These are phyloP conservation scores for Austroboletus festivus DNA, from an alignment of 768 basidiomycete genomes.

Conservation along the genomic window DNA sequence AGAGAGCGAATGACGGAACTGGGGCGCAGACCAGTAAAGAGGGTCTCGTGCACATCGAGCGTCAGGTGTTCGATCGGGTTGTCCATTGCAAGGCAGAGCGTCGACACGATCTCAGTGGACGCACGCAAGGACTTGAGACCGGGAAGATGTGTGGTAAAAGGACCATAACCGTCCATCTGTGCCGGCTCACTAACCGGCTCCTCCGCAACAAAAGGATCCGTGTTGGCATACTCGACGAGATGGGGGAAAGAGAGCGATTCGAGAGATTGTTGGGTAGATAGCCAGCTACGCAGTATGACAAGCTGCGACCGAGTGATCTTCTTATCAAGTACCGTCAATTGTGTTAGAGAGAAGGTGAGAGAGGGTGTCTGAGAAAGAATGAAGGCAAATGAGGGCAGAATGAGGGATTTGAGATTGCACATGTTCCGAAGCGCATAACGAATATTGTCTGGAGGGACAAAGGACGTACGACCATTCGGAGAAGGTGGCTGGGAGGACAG, in stretches of 20 bases:
- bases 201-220: conserved; percentile 6
- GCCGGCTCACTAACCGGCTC: not conserved
- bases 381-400: conserved; percentile 23
- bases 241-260: conserved; percentile 29
- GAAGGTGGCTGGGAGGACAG: conserved; percentile 10
- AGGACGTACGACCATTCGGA: conserved; percentile 5
- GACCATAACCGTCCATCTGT: not conserved
- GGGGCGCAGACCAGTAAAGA: conserved; percentile 30
- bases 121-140: conserved; percentile 26
- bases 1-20: conserved; percentile 26
- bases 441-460: conserved; percentile 17
- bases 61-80: conserved; percentile 21
- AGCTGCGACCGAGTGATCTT: conserved; percentile 22
- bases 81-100: conserved; percentile 16
- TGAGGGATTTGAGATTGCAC: conserved; percentile 27
- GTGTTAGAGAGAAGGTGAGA: conserved; percentile 22
- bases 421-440: conserved; percentile 28
- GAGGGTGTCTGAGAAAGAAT: conserved; percentile 18
- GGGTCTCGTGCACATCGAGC: conserved; percentile 25
- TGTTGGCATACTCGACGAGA: conserved; percentile 13
- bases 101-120: conserved; percentile 22
- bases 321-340: conserved; percentile 28
- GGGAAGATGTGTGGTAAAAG: conserved; percentile 17
- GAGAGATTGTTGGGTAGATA: conserved; percentile 23
- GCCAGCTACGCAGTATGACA: conserved; percentile 21